Evolutionary conservation across 306 rosid species (phyloP).

Genomic region (Alnus rubra): DNA sequence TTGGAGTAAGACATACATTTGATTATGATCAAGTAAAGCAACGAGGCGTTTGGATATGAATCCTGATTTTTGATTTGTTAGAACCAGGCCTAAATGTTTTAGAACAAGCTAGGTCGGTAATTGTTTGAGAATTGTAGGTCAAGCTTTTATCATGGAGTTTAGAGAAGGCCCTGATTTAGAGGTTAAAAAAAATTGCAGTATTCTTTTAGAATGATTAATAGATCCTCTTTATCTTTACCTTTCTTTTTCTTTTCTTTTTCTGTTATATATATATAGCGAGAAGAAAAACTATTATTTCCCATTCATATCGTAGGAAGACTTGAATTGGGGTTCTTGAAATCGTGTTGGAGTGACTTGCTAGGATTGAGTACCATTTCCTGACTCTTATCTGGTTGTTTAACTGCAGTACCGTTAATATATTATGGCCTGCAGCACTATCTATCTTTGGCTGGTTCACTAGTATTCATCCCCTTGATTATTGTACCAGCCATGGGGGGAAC

Average conservation of each 20-base stretch:
- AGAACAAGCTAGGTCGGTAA: neutral
- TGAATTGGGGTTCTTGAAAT: neutral
- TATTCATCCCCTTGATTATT: conserved; percentile 72
- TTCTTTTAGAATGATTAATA: neutral
- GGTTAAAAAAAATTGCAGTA: neutral
- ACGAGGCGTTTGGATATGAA: neutral
- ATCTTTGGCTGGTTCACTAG: conserved; percentile 87
- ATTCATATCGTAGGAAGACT: neutral
- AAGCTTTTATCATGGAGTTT: conserved; percentile 3
- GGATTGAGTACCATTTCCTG: conserved; percentile 11
- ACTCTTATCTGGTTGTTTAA: conserved; percentile 28
- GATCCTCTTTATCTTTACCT: neutral
- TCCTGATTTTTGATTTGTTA: neutral
- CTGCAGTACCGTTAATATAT: conserved; percentile 70
- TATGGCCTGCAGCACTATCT: conserved; percentile 90
- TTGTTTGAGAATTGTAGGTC: neutral
- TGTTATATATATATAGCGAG: no score
- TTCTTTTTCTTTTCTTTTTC: neutral
- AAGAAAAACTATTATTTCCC: neutral
- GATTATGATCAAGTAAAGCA: neutral
- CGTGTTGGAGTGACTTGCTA: conserved; percentile 27
- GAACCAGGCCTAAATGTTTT: neutral
- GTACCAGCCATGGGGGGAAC: conserved; percentile 88
- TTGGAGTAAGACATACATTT: conserved; percentile 3
- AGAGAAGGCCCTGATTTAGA: neutral